Conservation (phyloP, 768 basidiomycete genomes). For the Pleurotus tuber-regium region DNA sequence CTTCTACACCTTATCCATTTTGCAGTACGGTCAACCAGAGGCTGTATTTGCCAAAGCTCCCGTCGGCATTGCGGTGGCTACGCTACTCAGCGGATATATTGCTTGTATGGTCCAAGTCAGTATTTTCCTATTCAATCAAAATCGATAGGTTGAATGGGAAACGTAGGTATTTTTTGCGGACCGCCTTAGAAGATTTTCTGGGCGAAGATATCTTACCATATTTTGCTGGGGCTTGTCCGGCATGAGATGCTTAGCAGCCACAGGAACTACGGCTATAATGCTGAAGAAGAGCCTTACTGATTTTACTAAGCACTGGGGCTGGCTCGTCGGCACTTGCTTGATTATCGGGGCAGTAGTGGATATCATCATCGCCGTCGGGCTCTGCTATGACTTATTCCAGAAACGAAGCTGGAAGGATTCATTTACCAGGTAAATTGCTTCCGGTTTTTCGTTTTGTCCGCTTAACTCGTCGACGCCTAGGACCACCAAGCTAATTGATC, state of each 20-base stretch:
- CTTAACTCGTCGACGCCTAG: too few species aligned
- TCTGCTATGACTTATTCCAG: slow-evolving; percentile 28
- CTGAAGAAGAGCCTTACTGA: slow-evolving; percentile 16
- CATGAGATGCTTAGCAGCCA: slow-evolving; percentile 25
- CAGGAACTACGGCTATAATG: slow-evolving; percentile 20
- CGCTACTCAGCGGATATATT: slow-evolving; percentile 26
- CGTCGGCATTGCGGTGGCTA: slow-evolving; percentile 17
- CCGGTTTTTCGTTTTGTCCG: neutral
- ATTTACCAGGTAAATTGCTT: slow-evolving; percentile 7
- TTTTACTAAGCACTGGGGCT: slow-evolving; percentile 23
- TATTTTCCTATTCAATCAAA: neutral
- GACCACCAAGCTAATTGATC: slow-evolving; percentile 10
- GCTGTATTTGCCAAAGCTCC: slow-evolving; percentile 17
- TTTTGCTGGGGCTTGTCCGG: slow-evolving; percentile 23
- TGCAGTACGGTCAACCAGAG: slow-evolving; percentile 20
- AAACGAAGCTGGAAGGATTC: slow-evolving; percentile 20
- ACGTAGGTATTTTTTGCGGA: slow-evolving; percentile 26
- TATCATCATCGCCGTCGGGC: slow-evolving; percentile 26
- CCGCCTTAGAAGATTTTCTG: slow-evolving; percentile 27
- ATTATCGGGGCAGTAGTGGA: slow-evolving; percentile 27
- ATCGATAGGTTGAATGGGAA: neutral
- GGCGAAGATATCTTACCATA: slow-evolving; percentile 23
- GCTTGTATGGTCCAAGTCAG: slow-evolving; percentile 28
- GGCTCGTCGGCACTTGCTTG: slow-evolving; percentile 30
- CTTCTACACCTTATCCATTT: slow-evolving; percentile 29